Evolutionary conservation across 805 yeast genomes (phyloP), one percentile per base, ranked within the genome.

Genomic region (Candida sonorensis): DNA sequence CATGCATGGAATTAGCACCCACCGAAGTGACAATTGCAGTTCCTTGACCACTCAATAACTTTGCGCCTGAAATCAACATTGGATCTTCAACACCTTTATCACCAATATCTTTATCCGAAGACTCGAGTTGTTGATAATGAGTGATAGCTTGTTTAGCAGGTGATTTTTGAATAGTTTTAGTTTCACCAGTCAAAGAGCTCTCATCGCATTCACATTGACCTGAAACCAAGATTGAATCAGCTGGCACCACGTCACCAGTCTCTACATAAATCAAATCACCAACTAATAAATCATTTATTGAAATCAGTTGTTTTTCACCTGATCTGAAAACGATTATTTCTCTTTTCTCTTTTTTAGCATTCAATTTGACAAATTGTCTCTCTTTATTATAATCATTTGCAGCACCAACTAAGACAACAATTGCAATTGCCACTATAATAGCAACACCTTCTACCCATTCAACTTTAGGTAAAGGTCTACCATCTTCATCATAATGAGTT

Each of bases 371-470:
- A 58, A 92, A 92, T 55, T 92, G 98, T 11, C 86, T 64, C 55
- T 92, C 98, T 56, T 94, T 94, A 54, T 92, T 96, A 64, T 82
- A 92, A 60, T 92, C 98, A 57, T 92, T 92, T n/a, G 75, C 81
- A 2, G 96, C 92, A 30, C 97, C 95, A 10, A 94, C 98, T 3
- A 85, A 43, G 4, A 90, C 95, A 21, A 92, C 97, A 38, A 92
- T 90, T 4, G 75, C 49, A 16, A 92, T 83, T 14, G 99, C 99
- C 4, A 81, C 81, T 45, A 92, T 73, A 52, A 92, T 92, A 25
- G 98, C 99, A 23, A 88, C 95, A 46, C 99, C 99, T 64, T 92
- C 99, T 29, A 94, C 95, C 97, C 97, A 92, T 49, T 90, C 95
- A 20, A 92, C 94, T 48, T 77, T 74, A 12, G 97, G 96, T 34